Percentiles rank a stretch among this genome's conserved stretches.
Evolutionary conservation across 2,329 filamentous ascomycete genomes (phyloP).

Genomic region (Fusarium tuaranense): DNA sequence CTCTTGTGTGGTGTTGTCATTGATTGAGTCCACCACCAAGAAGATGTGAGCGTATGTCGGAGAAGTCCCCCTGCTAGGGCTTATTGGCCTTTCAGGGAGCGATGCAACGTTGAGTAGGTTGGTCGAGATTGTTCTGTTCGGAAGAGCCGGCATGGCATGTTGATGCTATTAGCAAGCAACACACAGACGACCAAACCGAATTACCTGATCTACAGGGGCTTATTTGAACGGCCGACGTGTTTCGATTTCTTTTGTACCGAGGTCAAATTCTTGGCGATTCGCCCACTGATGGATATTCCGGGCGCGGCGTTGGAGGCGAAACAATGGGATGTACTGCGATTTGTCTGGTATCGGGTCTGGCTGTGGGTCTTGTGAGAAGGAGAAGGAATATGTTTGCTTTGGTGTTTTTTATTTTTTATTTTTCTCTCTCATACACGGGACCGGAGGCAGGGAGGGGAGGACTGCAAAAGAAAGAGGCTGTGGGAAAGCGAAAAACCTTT

Average conservation of each 20-base stretch:
- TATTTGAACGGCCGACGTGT: slow-evolving; percentile 15
- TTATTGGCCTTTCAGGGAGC: slow-evolving; percentile 18
- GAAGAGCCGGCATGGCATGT: slow-evolving; percentile 4
- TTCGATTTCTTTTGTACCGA: slow-evolving; percentile 38
- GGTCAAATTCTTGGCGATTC: slow-evolving; percentile 40
- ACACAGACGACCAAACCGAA: background rate
- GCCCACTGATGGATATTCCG: slow-evolving; percentile 42
- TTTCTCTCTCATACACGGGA: slow-evolving; percentile 14
- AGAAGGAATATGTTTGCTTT: slow-evolving; percentile 15
- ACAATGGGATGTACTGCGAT: slow-evolving; percentile 33
- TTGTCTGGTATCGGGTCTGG: slow-evolving; percentile 30
- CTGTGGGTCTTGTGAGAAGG: slow-evolving; percentile 32
- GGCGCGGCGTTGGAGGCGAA: slow-evolving; percentile 46
- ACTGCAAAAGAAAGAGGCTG: slow-evolving; percentile 1
- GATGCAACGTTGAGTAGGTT: slow-evolving; percentile 3
- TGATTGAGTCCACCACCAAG: slow-evolving; percentile 48
- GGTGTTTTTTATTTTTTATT: background rate
- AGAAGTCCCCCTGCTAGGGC: slow-evolving; percentile 20
- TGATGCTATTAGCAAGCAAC: slow-evolving; percentile 2
- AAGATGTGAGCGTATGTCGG: background rate
- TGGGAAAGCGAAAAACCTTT: background rate
- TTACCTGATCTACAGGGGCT: slow-evolving; percentile 8
- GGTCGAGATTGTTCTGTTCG: slow-evolving; percentile 2
- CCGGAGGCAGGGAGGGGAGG: background rate
- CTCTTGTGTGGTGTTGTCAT: slow-evolving; percentile 62